Conservation (phyloP, 1,284 basidiomycete genomes). For the Phaffia rhodozyma region DNA sequence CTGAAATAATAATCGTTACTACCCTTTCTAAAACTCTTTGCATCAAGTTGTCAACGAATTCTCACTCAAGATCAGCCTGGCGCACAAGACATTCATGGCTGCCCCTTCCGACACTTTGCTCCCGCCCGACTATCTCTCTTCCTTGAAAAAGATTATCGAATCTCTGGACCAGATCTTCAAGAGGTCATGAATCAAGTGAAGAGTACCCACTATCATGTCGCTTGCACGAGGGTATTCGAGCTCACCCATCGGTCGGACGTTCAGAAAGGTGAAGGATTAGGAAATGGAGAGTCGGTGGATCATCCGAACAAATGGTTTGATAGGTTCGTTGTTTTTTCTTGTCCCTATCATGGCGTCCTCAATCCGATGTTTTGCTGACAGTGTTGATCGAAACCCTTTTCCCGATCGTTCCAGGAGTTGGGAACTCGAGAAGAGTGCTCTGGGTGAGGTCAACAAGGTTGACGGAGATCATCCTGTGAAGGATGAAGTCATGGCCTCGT, state of each 20-base stretch:
- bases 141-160: conserved; percentile 59
- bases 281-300: conserved; percentile 74
- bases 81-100: conserved; percentile 69
- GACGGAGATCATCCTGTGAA: too few relatives aligned
- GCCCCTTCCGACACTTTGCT: conserved; percentile 87
- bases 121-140: conserved; percentile 70
- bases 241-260: conserved; percentile 69
- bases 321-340: not conserved
- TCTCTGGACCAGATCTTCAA: conserved; percentile 60
- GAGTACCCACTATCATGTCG: conserved; percentile 78
- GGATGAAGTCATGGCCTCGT: too few relatives aligned
- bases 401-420: not conserved
- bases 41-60: conserved; percentile 73
- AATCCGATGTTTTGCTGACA: not conserved
- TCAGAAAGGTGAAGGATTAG: conserved; percentile 79
- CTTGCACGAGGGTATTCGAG: conserved; percentile 94
- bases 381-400: not conserved
- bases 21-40: conserved; percentile 21
- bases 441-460: too few relatives aligned
- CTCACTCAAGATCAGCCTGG: conserved; percentile 65
- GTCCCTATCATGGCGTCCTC: too few relatives aligned
- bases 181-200: conserved; percentile 80
- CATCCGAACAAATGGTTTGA: conserved; percentile 79
- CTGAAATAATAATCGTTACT: conserved; percentile 28
- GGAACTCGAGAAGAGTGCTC: conserved; percentile 7